A percentile compares a stretch with the other conserved stretches of the same genome.
Conservation (phyloP, 306 rosid species). For the Geum urbanum region DNA sequence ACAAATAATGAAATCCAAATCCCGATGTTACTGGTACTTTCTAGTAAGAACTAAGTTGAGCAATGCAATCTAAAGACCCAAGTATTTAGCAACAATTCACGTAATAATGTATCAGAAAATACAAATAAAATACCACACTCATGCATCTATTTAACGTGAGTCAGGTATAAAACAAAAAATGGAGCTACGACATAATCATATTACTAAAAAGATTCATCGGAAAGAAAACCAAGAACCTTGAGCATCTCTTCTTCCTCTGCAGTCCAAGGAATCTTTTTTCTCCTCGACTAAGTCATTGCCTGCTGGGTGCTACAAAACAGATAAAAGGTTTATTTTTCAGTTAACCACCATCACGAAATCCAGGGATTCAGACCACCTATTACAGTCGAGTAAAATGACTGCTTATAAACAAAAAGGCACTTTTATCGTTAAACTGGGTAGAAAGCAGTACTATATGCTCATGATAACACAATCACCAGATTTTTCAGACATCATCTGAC, state of each 20-base stretch:
- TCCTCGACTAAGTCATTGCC: conserved; percentile 29
- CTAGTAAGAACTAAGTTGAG: conserved; percentile 4
- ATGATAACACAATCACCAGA: background rate
- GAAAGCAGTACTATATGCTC: background rate
- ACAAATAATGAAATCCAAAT: background rate
- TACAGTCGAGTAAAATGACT: background rate
- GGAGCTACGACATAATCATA: background rate
- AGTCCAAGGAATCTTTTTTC: conserved; percentile 47
- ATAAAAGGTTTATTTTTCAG: conserved; percentile 2
- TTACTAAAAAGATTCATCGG: background rate
- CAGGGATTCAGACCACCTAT: background rate
- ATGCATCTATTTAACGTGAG: background rate
- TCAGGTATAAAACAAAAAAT: background rate
- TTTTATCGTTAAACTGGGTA: background rate
- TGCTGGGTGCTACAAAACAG: conserved; percentile 40
- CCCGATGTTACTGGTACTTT: background rate
- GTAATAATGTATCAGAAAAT: background rate
- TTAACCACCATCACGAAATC: background rate
- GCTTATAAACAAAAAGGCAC: background rate
- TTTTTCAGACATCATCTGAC: conserved; percentile 4
- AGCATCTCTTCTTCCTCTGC: conserved; percentile 55
- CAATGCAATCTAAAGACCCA: conserved; percentile 1
- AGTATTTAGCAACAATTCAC: background rate
- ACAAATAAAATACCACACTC: background rate
- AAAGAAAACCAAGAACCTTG: conserved; percentile 34